A percentile compares a stretch with the other conserved stretches of the same genome.
Evolutionary conservation across 2,329 filamentous ascomycete species (phyloP).

Genomic region (Pseudogymnoascus verrucosus): DNA sequence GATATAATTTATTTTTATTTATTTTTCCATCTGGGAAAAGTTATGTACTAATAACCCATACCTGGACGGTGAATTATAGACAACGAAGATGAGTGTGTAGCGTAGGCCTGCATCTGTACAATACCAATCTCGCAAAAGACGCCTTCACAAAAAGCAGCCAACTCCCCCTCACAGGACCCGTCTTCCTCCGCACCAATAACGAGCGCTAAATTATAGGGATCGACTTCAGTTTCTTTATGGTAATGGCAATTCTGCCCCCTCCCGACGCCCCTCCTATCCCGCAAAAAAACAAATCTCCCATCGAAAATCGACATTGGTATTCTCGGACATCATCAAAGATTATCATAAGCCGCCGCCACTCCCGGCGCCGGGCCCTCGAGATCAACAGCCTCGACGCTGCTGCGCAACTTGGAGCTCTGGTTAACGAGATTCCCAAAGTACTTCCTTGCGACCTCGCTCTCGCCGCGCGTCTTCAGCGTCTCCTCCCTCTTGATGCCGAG

Average conservation of each 20-base stretch:
- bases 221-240: neutral
- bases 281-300: neutral
- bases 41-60: neutral
- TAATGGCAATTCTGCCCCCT: neutral
- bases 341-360: conserved; percentile 26
- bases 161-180: neutral
- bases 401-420: conserved; percentile 47
- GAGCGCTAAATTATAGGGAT: conserved; percentile 1
- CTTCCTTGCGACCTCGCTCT: conserved; percentile 80
- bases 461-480: conserved; percentile 69
- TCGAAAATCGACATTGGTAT: neutral
- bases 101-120: conserved; percentile 1
- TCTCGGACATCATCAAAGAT: conserved; percentile 13
- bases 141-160: neutral
- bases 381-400: conserved; percentile 27
- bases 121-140: neutral
- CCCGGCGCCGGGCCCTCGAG: conserved; percentile 28
- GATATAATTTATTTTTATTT: neutral
- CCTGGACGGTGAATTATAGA: neutral
- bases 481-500: conserved; percentile 72
- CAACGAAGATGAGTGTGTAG: conserved; percentile 3
- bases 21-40: neutral
- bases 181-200: neutral
- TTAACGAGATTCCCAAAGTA: conserved; percentile 84
- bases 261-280: neutral